These are phyloP conservation scores for Leishmania major DNA, from an alignment of 208 protist genomes.

Conservation along the genomic window DNA sequence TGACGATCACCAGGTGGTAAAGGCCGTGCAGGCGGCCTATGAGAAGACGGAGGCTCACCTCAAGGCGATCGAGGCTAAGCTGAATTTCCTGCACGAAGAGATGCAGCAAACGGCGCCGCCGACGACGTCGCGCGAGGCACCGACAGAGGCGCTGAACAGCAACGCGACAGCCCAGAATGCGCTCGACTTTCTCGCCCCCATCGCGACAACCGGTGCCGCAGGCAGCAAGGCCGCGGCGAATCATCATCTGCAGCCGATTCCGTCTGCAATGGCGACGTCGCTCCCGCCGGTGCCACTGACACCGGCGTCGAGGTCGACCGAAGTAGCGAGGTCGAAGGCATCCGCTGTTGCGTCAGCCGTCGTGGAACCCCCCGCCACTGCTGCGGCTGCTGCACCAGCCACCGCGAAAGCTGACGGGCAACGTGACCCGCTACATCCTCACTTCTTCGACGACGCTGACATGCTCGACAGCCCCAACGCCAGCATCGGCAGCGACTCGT, in stretches of 20 bases:
- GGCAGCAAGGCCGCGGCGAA: constrained; percentile 15
- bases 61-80: constrained; percentile 48
- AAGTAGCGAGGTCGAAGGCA: not conserved
- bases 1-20: constrained; percentile 2
- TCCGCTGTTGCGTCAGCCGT: not conserved
- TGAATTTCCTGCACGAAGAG: constrained; percentile 59
- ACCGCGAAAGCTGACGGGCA: not conserved
- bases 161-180: not conserved
- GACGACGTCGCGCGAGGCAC: not conserved
- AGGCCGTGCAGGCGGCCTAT: constrained; percentile 28
- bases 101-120: constrained; percentile 32
- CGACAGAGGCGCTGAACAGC: not conserved
- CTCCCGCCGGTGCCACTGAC: not conserved
- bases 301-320: not conserved
- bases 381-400: not conserved
- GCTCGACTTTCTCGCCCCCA: not conserved
- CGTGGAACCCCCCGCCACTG: not conserved
- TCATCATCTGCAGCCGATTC: constrained; percentile 38
- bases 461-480: constrained; percentile 31
- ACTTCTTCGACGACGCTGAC: constrained; percentile 24
- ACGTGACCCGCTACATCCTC: not conserved
- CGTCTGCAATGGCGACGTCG: not conserved
- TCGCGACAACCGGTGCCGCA: not conserved
- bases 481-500: constrained; percentile 29
- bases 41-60: constrained; percentile 45